phyloP scores from a whole-genome alignment of 768 basidiomycete species.

The Calocybe gangraenosa region DNA sequence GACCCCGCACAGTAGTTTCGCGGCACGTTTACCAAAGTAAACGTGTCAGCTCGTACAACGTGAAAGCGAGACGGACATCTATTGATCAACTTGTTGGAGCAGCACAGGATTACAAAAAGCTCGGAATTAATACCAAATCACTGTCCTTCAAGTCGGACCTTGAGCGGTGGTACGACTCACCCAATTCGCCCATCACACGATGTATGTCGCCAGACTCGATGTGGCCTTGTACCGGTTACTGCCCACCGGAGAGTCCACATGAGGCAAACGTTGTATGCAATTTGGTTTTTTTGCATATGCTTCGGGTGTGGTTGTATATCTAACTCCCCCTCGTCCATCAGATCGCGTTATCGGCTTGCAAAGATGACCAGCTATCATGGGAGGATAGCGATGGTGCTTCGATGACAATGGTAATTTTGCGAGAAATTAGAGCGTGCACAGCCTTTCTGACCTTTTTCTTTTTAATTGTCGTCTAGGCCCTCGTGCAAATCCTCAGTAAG shows the following conservation, averaged over 20 bases:
- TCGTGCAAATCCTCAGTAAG: slow-evolving; percentile 20
- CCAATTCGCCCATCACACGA: slow-evolving; percentile 18
- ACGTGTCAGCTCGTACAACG: slow-evolving; percentile 16
- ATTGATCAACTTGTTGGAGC: slow-evolving; percentile 18
- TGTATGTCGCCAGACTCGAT: slow-evolving; percentile 27
- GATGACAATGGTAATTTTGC: slow-evolving; percentile 32
- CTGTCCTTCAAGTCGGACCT: slow-evolving; percentile 16
- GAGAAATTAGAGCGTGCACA: background rate
- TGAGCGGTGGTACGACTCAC: slow-evolving; percentile 16
- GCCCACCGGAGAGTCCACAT: slow-evolving; percentile 11
- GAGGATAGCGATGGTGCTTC: slow-evolving; percentile 30
- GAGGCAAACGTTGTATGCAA: slow-evolving; percentile 29
- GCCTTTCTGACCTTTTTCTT: background rate
- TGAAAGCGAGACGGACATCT: slow-evolving; percentile 18
- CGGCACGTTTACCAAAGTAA: slow-evolving; percentile 23
- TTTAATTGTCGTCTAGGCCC: no score
- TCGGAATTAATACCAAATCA: slow-evolving; percentile 7
- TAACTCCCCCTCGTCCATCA: slow-evolving; percentile 5
- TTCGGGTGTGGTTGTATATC: background rate
- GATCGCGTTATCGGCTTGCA: slow-evolving; percentile 33
- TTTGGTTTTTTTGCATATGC: no score
- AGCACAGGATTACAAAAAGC: slow-evolving; percentile 8
- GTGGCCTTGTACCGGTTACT: slow-evolving; percentile 29
- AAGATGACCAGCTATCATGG: slow-evolving; percentile 35
- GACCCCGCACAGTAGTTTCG: slow-evolving; percentile 8